Evolutionary conservation across 345 rosid genomes (phyloP).

Genomic region (Mercurialis annua): DNA sequence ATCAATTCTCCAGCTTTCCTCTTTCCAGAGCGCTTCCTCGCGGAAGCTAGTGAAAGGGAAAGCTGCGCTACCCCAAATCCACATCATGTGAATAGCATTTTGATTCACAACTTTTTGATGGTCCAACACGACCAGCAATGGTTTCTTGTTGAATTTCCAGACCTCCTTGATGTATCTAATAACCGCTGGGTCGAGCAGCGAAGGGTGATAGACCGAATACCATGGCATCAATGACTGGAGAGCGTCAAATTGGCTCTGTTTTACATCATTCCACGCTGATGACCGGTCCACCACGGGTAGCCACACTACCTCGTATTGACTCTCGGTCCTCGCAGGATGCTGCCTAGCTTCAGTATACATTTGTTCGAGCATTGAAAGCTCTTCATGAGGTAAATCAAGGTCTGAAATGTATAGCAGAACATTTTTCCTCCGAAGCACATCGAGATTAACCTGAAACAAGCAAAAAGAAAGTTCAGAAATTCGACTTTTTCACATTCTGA

Average conservation of each 20-base stretch:
- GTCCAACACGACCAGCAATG: conserved; percentile 70
- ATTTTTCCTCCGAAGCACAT: conserved; percentile 61
- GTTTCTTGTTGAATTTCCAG: conserved; percentile 65
- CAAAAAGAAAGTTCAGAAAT: background rate
- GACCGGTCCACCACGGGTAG: conserved; percentile 57
- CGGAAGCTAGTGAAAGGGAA: conserved; percentile 63
- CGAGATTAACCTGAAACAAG: conserved; percentile 54
- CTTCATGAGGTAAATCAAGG: conserved; percentile 53
- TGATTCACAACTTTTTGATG: conserved; percentile 59
- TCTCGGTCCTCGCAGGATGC: conserved; percentile 37
- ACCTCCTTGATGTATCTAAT: conserved; percentile 50
- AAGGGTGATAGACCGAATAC: conserved; percentile 64
- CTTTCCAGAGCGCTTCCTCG: conserved; percentile 63
- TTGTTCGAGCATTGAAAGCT: conserved; percentile 47
- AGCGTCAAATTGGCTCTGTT: conserved; percentile 43
- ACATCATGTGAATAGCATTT: conserved; percentile 81
- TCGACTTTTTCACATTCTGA: background rate
- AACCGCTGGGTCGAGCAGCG: conserved; percentile 43
- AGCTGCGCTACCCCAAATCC: conserved; percentile 74
- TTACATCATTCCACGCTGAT: conserved; percentile 39
- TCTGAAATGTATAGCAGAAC: conserved; percentile 70
- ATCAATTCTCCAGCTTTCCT: conserved; percentile 57
- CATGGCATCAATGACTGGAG: conserved; percentile 65
- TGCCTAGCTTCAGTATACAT: conserved; percentile 48
- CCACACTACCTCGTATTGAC: conserved; percentile 77